A percentile compares a stretch with the other conserved stretches of the same genome.
phyloP scores from a whole-genome alignment of 169 alveolate genomes.

The Plasmodium sp. region DNA sequence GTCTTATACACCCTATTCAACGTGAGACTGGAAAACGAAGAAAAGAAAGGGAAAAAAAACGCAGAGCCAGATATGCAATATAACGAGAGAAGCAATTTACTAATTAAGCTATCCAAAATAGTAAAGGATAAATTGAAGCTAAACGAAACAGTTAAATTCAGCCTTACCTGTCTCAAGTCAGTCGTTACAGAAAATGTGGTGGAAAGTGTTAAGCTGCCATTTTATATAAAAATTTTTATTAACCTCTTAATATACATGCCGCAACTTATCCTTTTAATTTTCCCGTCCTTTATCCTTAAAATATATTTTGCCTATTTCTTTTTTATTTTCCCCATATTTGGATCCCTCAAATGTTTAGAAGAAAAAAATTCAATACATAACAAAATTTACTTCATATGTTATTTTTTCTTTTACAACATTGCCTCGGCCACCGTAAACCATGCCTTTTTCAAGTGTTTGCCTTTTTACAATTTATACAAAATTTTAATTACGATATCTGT shows the following conservation, averaged over 20 bases:
- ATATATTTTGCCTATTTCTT: slow-evolving; percentile 51
- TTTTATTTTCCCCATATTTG: slow-evolving; percentile 57
- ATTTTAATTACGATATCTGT: slow-evolving; percentile 46
- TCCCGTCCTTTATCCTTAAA: slow-evolving; percentile 60
- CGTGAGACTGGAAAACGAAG: slow-evolving; percentile 47
- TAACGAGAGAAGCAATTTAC: slow-evolving; percentile 51
- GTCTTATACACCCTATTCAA: slow-evolving; percentile 39
- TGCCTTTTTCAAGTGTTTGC: slow-evolving; percentile 61
- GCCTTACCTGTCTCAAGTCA: slow-evolving; percentile 50
- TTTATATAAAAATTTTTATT: slow-evolving; percentile 38
- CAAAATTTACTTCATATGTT: slow-evolving; percentile 54
- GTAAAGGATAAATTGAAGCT: slow-evolving; percentile 33
- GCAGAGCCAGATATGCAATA: background rate
- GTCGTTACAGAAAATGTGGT: slow-evolving; percentile 42
- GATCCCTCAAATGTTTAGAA: slow-evolving; percentile 72
- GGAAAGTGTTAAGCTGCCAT: slow-evolving; percentile 57
- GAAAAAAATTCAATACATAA: slow-evolving; percentile 33
- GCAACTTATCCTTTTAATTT: slow-evolving; percentile 31
- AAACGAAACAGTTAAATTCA: slow-evolving; percentile 56
- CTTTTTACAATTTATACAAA: slow-evolving; percentile 65
- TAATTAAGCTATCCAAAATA: slow-evolving; percentile 30
- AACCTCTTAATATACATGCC: slow-evolving; percentile 65
- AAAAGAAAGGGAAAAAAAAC: background rate
- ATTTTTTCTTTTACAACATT: slow-evolving; percentile 59
- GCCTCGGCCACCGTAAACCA: slow-evolving; percentile 43